Conservation (phyloP, 2,329 filamentous ascomycete genomes). For the Claviceps pusilla region DNA sequence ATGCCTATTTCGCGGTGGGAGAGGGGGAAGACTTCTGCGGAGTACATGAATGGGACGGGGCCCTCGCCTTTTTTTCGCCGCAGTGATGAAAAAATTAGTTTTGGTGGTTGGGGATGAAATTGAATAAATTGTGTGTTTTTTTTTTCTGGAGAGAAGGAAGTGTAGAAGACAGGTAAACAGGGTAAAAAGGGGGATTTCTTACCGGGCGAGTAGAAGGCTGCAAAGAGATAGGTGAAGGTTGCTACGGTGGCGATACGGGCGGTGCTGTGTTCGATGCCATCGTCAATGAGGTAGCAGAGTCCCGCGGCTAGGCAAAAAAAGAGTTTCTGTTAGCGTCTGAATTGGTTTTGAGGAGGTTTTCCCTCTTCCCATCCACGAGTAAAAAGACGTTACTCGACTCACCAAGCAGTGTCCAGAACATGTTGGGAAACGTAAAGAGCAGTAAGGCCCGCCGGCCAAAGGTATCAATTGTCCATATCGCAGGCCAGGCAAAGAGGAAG, state of each 20-base stretch:
- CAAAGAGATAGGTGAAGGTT: slow-evolving; percentile 23
- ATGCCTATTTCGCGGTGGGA: slow-evolving; percentile 24
- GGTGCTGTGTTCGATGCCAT: slow-evolving; percentile 5
- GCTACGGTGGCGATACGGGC: slow-evolving; percentile 17
- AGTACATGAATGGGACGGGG: slow-evolving; percentile 24
- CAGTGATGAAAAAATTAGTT: background rate
- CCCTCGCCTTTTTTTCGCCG: slow-evolving; percentile 15
- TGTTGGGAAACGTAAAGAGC: slow-evolving; percentile 20
- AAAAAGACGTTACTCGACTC: background rate
- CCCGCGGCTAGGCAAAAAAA: slow-evolving; percentile 9
- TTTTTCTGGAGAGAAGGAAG: background rate
- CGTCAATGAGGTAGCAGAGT: slow-evolving; percentile 15
- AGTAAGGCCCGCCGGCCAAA: slow-evolving; percentile 11
- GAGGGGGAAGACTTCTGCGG: slow-evolving; percentile 23
- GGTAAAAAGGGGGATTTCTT: background rate
- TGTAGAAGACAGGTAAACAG: too few species aligned
- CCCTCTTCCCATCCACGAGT: background rate
- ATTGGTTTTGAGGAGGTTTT: background rate
- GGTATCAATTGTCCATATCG: slow-evolving; percentile 18
- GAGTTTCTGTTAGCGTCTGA: background rate
- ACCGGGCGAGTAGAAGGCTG: slow-evolving; percentile 19
- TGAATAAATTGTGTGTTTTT: background rate
- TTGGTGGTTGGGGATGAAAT: background rate
- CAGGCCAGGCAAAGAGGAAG: slow-evolving; percentile 16
- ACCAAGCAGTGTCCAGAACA: slow-evolving; percentile 16